These are phyloP conservation scores for Talaromyces rugulosus DNA, from an alignment of 2,329 filamentous ascomycete genomes.

Conservation along the genomic window DNA sequence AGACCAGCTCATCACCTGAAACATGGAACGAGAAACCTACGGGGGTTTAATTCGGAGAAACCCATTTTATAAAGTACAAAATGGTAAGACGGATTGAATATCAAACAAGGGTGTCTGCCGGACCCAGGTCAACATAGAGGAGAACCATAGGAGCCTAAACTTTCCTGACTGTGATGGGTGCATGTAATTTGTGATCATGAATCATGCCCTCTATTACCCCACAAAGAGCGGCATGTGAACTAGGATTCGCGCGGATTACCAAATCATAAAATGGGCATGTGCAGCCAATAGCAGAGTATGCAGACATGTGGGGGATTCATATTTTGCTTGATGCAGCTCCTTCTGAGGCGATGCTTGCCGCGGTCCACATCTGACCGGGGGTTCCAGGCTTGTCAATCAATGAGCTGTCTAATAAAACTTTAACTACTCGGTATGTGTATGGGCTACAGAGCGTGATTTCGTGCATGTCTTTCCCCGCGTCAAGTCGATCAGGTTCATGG, in stretches of 20 bases:
- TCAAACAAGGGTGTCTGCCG: not conserved
- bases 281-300: not conserved
- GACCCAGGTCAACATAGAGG: not conserved
- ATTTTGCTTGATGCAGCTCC: not conserved
- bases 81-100: not conserved
- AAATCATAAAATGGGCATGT: not conserved
- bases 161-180: not conserved
- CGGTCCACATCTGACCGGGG: not conserved
- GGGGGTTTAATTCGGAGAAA: not conserved
- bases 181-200: not conserved
- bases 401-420: not conserved
- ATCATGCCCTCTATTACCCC: not conserved
- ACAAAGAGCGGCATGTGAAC: not conserved
- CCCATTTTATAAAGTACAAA: not conserved
- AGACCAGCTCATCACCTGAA: not conserved
- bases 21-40: not conserved
- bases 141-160: not conserved
- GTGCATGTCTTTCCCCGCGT: not conserved
- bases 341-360: not conserved
- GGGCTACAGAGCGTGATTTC: not conserved
- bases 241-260: not conserved
- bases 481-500: not conserved
- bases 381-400: not conserved
- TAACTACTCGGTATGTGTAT: not conserved
- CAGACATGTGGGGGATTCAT: not conserved